Evolutionary conservation across 2,329 filamentous ascomycete species (phyloP).

Genomic region (Elsinoe australis): DNA sequence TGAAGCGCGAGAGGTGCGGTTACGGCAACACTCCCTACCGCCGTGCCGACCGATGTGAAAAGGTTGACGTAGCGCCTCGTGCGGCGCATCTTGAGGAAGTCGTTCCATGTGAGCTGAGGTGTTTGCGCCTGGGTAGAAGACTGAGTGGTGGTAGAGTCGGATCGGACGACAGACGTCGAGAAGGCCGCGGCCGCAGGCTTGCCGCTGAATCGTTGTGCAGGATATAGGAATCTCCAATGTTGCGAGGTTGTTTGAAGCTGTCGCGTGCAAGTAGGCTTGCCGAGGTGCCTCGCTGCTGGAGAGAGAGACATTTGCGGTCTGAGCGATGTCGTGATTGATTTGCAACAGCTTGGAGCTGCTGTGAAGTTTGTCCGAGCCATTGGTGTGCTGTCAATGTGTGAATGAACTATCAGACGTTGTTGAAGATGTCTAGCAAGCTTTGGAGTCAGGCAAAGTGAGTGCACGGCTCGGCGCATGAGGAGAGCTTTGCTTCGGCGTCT

Average conservation of each 20-base stretch:
- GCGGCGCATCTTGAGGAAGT: slow-evolving; percentile 84
- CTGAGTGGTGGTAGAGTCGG: slow-evolving; percentile 17
- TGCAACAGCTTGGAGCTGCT: background rate
- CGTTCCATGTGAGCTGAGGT: slow-evolving; percentile 61
- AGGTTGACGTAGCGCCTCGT: slow-evolving; percentile 78
- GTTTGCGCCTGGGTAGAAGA: slow-evolving; percentile 19
- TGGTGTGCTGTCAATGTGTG: background rate
- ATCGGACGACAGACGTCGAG: slow-evolving; percentile 16
- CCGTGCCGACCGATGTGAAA: slow-evolving; percentile 62
- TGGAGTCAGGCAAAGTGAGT: background rate
- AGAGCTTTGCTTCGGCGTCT: background rate
- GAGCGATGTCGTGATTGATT: background rate
- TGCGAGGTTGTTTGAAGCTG: background rate
- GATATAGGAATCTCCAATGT: background rate
- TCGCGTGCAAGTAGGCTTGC: slow-evolving; percentile 4
- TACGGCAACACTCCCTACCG: slow-evolving; percentile 52
- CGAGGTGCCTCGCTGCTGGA: background rate
- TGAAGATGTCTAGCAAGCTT: slow-evolving; percentile 3
- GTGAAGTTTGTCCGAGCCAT: background rate
- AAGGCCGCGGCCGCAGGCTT: background rate
- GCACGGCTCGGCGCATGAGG: slow-evolving; percentile 1
- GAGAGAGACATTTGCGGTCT: background rate
- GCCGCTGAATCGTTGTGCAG: background rate
- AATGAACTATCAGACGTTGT: background rate
- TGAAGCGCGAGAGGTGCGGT: slow-evolving; percentile 61